Evolutionary conservation across 257 asterid genomes (phyloP), one percentile per base, ranked within the genome.

Genomic region (Ophiorrhiza pumila): DNA sequence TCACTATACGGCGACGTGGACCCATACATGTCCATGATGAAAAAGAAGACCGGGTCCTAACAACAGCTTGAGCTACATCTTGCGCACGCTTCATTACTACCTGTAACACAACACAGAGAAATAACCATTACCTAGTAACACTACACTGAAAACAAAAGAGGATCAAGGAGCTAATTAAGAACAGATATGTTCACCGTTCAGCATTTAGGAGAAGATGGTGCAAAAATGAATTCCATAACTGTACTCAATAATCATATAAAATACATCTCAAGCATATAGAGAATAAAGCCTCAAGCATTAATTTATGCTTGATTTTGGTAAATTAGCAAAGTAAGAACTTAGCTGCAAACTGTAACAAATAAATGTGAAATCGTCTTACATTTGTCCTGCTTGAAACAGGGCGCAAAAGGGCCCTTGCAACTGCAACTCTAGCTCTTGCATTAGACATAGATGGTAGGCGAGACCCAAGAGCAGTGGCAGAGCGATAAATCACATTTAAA

Each of bases 41-140:
- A 69, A 92, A 78, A 47, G 96, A 87, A 64, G 92, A 60, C 17
- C 91, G 92, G 46, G 95, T 88, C 78, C 87, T 86, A 8, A 87
- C 91, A 52, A 93, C 98, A 46, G 96, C 96, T 73, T 86, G 95
- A 76, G 98, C 98, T 56, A 93, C 96, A 80, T 86, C 90, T 76
- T 93, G 97, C 14, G 98, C 98, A 8, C 95, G 96, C 85, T 81
- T 93, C 82, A 93, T 87, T 79, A 93, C 95, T 49, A 85, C 97
- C 97, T 92, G 79, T 57, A 25, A 62, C 71, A 71, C 49, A 64
- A 62, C 69, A 32, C 35, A 34, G 15, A 68, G 18, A 53, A 11
- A 74, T 81, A 67, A 76, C 75, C 50, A 39, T 66, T 46, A 45
- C 57, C 47, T 55, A 27, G 56, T 6, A 64, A 68, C 27, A 69